These are phyloP conservation scores for Xylariaceae sp. DNA, from an alignment of 2,329 filamentous ascomycete species.

Conservation along the genomic window DNA sequence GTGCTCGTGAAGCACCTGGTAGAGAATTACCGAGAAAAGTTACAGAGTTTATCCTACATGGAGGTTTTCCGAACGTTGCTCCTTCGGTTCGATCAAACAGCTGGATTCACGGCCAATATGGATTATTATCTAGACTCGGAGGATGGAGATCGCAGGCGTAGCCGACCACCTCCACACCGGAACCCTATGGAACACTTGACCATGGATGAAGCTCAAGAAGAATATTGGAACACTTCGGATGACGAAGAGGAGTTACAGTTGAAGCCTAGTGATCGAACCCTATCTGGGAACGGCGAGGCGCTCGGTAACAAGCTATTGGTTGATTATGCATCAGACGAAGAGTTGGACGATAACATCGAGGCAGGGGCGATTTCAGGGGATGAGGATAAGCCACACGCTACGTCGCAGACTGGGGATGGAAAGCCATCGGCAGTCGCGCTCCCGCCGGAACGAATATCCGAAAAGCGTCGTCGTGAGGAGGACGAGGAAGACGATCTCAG, in stretches of 20 bases:
- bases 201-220: constrained; percentile 78
- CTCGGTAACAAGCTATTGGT: constrained; percentile 68
- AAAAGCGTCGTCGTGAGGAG: constrained; percentile 87
- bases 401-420: constrained; percentile 32
- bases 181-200: constrained; percentile 62
- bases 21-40: constrained; percentile 71
- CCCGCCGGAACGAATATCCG: constrained; percentile 72
- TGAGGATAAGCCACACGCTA: constrained; percentile 28
- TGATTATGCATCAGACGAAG: constrained; percentile 89
- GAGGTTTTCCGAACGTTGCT: constrained; percentile 77
- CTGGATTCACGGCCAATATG: constrained; percentile 58
- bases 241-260: constrained; percentile 65
- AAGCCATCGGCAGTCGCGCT: constrained; percentile 41
- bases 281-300: constrained; percentile 56
- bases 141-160: constrained; percentile 41
- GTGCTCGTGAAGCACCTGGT: constrained; percentile 78
- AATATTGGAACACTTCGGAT: constrained; percentile 88
- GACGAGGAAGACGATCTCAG: constrained; percentile 90
- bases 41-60: constrained; percentile 73
- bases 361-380: constrained; percentile 35
- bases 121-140: constrained; percentile 71
- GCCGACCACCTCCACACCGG: constrained; percentile 43
- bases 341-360: constrained; percentile 61
- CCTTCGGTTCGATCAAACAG: constrained; percentile 70
- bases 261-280: constrained; percentile 30